These are phyloP conservation scores for Pistacia vera DNA, from an alignment of 345 rosid genomes.

Conservation along the genomic window DNA sequence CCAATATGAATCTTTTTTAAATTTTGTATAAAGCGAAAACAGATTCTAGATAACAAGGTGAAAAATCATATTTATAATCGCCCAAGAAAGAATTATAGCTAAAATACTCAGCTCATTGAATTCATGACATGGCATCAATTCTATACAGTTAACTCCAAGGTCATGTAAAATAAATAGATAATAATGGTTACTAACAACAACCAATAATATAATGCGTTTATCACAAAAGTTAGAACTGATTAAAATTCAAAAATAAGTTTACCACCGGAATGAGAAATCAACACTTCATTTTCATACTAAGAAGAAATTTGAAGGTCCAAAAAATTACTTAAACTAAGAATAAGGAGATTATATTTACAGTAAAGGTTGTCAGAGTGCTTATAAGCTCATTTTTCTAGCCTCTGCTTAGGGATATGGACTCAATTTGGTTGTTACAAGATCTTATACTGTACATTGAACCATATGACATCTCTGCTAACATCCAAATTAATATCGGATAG, in stretches of 20 bases:
- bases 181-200: constrained; percentile 16
- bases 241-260: neutral
- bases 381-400: neutral
- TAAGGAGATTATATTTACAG: too few species aligned
- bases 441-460: too few species aligned
- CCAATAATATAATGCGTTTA: neutral
- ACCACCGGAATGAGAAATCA: neutral
- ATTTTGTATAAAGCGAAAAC: constrained; percentile 13
- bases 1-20: constrained; percentile 6
- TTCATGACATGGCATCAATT: constrained; percentile 97
- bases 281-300: neutral
- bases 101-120: constrained; percentile 91
- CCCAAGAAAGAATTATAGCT: constrained; percentile 81
- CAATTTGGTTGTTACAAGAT: too few species aligned
- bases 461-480: too few species aligned
- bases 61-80: constrained; percentile 66
- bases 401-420: too few species aligned
- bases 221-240: neutral
- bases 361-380: too few species aligned
- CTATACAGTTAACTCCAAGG: constrained; percentile 95
- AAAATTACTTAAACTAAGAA: neutral
- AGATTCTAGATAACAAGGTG: constrained; percentile 17
- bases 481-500: too few species aligned
- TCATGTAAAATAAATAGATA: constrained; percentile 58
- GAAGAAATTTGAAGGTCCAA: neutral